Percentiles rank a stretch among this genome's conserved stretches.
Evolutionary conservation across 768 basidiomycete genomes (phyloP).

Genomic region (Boletus patriciae): DNA sequence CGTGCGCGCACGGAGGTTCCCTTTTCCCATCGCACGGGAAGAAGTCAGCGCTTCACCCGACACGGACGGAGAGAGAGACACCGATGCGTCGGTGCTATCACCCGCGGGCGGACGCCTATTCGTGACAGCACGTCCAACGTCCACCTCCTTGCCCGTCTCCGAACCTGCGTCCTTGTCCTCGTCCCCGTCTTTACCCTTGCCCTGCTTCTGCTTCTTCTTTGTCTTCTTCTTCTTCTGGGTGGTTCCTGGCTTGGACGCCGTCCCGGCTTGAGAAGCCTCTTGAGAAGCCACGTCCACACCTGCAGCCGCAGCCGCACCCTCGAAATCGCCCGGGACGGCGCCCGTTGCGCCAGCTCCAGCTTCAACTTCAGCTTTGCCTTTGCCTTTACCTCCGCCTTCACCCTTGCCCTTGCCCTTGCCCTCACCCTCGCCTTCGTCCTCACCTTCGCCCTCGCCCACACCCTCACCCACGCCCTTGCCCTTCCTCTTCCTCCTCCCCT

Average conservation of each 20-base stretch:
- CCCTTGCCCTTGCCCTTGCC: background rate
- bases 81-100: conserved; percentile 21
- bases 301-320: background rate
- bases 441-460: background rate
- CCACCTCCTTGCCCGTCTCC: conserved; percentile 15
- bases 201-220: conserved; percentile 15
- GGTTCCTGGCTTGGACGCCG: conserved; percentile 29
- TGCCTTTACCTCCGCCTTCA: background rate
- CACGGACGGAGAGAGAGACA: background rate
- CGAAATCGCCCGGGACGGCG: conserved; percentile 19
- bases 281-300: background rate
- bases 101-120: conserved; percentile 5
- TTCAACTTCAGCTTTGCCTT: background rate
- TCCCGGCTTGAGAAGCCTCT: background rate
- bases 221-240: conserved; percentile 46
- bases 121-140: background rate
- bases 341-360: too few species aligned
- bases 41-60: background rate
- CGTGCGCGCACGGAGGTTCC: conserved; percentile 2
- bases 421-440: background rate
- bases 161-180: background rate
- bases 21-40: background rate
- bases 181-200: background rate
- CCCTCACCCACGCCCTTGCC: background rate
- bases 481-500: background rate